Conservation (phyloP, 1,139 yeast genomes). For the Geotrichum bryndzae region DNA sequence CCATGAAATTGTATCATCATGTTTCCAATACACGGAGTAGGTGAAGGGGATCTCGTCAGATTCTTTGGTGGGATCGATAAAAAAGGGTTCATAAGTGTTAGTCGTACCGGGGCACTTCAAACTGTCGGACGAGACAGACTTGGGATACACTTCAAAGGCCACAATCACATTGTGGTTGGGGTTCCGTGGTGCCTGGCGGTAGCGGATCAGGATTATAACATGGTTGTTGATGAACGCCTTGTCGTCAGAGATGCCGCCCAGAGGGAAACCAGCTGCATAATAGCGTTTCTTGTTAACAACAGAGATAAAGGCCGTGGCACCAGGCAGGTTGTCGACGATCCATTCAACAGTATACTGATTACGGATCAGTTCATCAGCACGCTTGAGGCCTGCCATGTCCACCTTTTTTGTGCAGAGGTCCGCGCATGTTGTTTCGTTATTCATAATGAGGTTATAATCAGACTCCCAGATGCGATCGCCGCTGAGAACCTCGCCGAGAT, state of each 20-base stretch:
- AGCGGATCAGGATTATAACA: constrained; percentile 71
- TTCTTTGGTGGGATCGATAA: constrained; percentile 30
- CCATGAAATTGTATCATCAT: constrained; percentile 64
- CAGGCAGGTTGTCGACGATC: constrained; percentile 80
- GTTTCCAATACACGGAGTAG: constrained; percentile 86
- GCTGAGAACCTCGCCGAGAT: constrained; percentile 68
- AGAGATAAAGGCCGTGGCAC: constrained; percentile 78
- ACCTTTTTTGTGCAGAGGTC: constrained; percentile 62
- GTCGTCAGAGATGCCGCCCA: constrained; percentile 62
- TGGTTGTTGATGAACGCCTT: constrained; percentile 67
- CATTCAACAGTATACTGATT: constrained; percentile 77
- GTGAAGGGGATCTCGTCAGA: constrained; percentile 59
- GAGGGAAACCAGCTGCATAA: constrained; percentile 81
- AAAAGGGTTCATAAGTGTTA: constrained; percentile 22
- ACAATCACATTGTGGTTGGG: constrained; percentile 56
- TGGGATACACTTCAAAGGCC: constrained; percentile 88
- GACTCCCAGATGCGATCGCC: constrained; percentile 81
- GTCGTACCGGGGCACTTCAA: constrained; percentile 27
- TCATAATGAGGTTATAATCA: constrained; percentile 57
- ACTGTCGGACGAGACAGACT: constrained; percentile 53
- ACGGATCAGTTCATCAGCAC: constrained; percentile 58
- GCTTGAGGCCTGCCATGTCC: constrained; percentile 43
- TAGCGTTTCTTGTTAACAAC: constrained; percentile 55
- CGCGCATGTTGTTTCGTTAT: constrained; percentile 57
- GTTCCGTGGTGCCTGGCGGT: constrained; percentile 47